A percentile compares a stretch with the other conserved stretches of the same genome.
Conservation (phyloP, 176 grass and related monocot species). For the Phyllostachys edulis region DNA sequence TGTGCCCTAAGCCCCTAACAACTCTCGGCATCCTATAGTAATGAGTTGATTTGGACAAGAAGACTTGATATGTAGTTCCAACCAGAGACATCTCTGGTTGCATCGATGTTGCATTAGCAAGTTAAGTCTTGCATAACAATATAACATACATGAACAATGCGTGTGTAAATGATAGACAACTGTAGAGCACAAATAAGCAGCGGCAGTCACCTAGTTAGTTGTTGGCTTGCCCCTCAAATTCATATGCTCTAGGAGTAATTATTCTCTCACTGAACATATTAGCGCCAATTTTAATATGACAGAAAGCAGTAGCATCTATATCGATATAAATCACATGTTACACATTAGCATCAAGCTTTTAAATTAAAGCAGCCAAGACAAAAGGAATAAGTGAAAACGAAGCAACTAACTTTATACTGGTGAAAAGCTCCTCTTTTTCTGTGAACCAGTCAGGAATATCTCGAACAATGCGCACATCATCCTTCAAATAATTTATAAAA, state of each 20-base stretch:
- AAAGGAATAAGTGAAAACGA: constrained; percentile 18
- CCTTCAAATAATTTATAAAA: constrained; percentile 98
- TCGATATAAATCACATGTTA: background rate
- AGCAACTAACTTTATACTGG: constrained; percentile 82
- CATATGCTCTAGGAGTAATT: background rate
- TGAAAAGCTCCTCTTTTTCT: constrained; percentile 94
- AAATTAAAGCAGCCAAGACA: background rate
- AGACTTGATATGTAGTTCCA: background rate
- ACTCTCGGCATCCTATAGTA: background rate
- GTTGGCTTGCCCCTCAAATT: background rate
- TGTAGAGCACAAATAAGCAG: constrained; percentile 3
- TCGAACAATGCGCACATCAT: constrained; percentile 80
- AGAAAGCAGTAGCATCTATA: background rate
- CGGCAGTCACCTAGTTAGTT: background rate
- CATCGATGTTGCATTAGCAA: background rate
- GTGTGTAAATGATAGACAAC: background rate
- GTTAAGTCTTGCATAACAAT: background rate
- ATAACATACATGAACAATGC: background rate
- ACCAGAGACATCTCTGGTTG: background rate
- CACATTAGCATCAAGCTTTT: background rate
- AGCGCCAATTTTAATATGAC: background rate
- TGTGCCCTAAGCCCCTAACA: background rate
- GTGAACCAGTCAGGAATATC: constrained; percentile 99
- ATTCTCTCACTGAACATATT: background rate
- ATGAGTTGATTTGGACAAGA: background rate